These are phyloP conservation scores for Ogataea parapolymorpha DNA, from an alignment of 805 yeast species.

Conservation along the genomic window DNA sequence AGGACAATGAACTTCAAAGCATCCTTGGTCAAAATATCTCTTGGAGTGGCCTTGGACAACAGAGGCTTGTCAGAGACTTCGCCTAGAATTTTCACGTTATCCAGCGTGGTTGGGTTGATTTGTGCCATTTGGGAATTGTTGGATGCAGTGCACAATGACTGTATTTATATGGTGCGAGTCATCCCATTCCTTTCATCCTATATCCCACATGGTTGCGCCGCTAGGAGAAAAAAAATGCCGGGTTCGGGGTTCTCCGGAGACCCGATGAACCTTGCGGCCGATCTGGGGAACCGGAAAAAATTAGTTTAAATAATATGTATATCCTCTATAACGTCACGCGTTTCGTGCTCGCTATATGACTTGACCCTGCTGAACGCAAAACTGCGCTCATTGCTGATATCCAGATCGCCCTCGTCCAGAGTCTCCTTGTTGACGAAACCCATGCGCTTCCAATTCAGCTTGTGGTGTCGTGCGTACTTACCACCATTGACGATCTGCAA, in stretches of 20 bases:
- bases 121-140: constrained; percentile 20
- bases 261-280: constrained; percentile 10
- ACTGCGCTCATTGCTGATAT: constrained; percentile 69
- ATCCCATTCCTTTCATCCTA: constrained; percentile 13
- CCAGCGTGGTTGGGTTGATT: constrained; percentile 32
- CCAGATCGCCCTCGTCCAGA: constrained; percentile 35
- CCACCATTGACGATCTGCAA: constrained; percentile 60
- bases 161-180: constrained; percentile 2
- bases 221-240: constrained; percentile 4
- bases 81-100: constrained; percentile 54
- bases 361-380: constrained; percentile 69
- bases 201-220: constrained; percentile 9
- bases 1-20: constrained; percentile 70
- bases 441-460: constrained; percentile 68
- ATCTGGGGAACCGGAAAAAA: constrained; percentile 9
- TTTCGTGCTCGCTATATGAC: constrained; percentile 3
- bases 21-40: constrained; percentile 51
- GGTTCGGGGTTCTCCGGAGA: constrained; percentile 11
- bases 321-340: background rate
- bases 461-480: constrained; percentile 55
- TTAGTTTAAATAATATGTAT: background rate
- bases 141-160: background rate
- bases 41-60: constrained; percentile 41
- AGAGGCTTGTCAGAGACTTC: constrained; percentile 37
- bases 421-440: constrained; percentile 39